A percentile compares a stretch with the other conserved stretches of the same genome.
Conservation (phyloP, 1,284 basidiomycete genomes). For the Omphalotus olearius region DNA sequence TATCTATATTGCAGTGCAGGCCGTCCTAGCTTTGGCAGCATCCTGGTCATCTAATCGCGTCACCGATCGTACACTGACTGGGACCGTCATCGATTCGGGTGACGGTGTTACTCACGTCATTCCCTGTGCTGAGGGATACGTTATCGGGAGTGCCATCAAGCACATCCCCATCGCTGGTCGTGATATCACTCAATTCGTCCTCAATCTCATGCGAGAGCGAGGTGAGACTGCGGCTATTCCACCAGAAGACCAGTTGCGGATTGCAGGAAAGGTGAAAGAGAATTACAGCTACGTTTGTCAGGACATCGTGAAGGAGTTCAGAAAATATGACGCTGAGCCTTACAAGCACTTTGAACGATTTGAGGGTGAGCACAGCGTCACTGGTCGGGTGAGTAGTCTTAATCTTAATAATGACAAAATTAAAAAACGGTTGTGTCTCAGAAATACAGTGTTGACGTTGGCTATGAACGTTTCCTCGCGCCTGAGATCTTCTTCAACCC, state of each 20-base stretch:
- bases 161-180: conserved; percentile 98
- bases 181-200: conserved; percentile 96
- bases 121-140: conserved; percentile 96
- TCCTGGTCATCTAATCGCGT: conserved; percentile 96
- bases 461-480: conserved; percentile 98
- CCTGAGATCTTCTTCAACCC: conserved; percentile 99
- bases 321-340: conserved; percentile 96
- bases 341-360: conserved; percentile 95
- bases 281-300: conserved; percentile 99
- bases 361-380: conserved; percentile 91
- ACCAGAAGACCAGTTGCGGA: conserved; percentile 92
- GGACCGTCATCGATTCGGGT: conserved; percentile 98
- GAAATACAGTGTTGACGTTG: conserved; percentile 92
- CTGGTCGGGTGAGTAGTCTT: conserved; percentile 69
- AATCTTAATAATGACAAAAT: neutral
- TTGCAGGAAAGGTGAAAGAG: conserved; percentile 96
- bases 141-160: conserved; percentile 98
- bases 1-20: conserved; percentile 98
- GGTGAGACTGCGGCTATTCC: conserved; percentile 90
- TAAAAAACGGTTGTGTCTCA: conserved; percentile 25
- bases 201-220: conserved; percentile 94
- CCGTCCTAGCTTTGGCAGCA: conserved; percentile 97
- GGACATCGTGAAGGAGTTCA: conserved; percentile 98
- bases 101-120: conserved; percentile 99
- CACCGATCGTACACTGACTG: conserved; percentile 90